Evolutionary conservation across 2,329 filamentous ascomycete genomes (phyloP).

Genomic region (Teratosphaeria nubilosa): DNA sequence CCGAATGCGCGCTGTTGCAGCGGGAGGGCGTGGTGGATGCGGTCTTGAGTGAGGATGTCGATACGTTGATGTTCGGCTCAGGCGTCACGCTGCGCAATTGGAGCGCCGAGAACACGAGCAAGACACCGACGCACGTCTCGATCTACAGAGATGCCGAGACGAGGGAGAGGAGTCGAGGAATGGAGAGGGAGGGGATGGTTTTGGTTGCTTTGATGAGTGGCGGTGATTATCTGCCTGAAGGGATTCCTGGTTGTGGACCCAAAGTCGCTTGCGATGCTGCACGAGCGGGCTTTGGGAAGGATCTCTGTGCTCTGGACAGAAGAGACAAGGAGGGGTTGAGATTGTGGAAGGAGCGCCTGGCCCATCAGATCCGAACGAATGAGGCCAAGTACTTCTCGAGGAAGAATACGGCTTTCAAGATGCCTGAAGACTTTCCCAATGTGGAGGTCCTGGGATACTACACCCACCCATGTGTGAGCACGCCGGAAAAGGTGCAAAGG

Average conservation of each 20-base stretch:
- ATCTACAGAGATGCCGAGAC: constrained; percentile 60
- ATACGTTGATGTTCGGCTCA: constrained; percentile 95
- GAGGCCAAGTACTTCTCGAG: constrained; percentile 69
- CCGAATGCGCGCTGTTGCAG: constrained; percentile 85
- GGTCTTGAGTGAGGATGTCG: constrained; percentile 91
- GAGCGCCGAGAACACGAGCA: constrained; percentile 56
- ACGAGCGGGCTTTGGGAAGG: constrained; percentile 71
- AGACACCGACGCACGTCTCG: constrained; percentile 73
- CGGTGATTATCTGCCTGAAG: constrained; percentile 84
- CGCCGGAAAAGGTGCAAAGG: constrained; percentile 43
- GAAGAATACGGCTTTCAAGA: constrained; percentile 60
- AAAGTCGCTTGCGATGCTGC: constrained; percentile 87
- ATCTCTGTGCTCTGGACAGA: constrained; percentile 56
- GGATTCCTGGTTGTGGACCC: constrained; percentile 76
- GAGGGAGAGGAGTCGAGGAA: constrained; percentile 42
- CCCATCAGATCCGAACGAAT: constrained; percentile 72
- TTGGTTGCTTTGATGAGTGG: constrained; percentile 90
- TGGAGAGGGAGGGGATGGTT: constrained; percentile 84
- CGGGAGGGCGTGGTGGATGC: constrained; percentile 76
- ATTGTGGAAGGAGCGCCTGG: constrained; percentile 62
- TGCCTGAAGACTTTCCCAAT: constrained; percentile 76
- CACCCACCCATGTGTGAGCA: constrained; percentile 74
- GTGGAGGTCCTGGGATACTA: constrained; percentile 75
- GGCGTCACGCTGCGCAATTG: constrained; percentile 69
- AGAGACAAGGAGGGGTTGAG: constrained; percentile 50